Conservation (phyloP, 805 yeast species). For the Candida schatavii region DNA sequence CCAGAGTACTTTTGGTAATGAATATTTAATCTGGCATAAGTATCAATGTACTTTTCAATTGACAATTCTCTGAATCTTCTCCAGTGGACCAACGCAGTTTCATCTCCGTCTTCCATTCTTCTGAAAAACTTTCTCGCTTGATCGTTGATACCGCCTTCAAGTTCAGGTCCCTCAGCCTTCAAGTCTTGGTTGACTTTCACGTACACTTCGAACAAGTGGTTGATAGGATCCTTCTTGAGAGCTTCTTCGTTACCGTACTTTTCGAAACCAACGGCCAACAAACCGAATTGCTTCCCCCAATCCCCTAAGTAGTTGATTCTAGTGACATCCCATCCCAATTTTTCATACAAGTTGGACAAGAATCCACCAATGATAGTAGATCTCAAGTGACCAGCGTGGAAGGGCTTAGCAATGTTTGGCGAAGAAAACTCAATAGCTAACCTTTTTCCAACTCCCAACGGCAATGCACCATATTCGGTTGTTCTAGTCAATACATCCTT, state of each 20-base stretch:
- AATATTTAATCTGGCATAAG: constrained; percentile 91
- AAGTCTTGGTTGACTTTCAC: constrained; percentile 83
- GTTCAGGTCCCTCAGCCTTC: constrained; percentile 55
- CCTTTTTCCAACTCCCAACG: constrained; percentile 69
- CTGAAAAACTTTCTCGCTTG: constrained; percentile 85
- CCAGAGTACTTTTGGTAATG: constrained; percentile 88
- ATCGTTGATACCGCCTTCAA: constrained; percentile 55
- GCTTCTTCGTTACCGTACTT: constrained; percentile 79
- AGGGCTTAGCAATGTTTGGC: constrained; percentile 98
- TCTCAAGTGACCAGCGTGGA: constrained; percentile 99
- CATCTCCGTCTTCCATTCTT: constrained; percentile 92
- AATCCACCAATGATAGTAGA: constrained; percentile 98
- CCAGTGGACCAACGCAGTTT: constrained; percentile 76
- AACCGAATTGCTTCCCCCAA: constrained; percentile 99
- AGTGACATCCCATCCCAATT: constrained; percentile 86
- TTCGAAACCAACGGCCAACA: constrained; percentile 88
- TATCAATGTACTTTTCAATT: constrained; percentile 77
- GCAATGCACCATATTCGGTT: constrained; percentile 67
- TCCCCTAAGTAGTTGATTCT: constrained; percentile 96
- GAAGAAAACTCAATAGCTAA: constrained; percentile 88
- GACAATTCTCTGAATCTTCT: constrained; percentile 85
- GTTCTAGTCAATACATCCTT: constrained; percentile 64
- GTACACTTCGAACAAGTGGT: constrained; percentile 92
- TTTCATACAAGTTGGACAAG: constrained; percentile 83
- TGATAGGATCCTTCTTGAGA: constrained; percentile 76